Evolutionary conservation across 1,139 yeast species (phyloP), one percentile per base, ranked within the genome.

Genomic region (Debaryomyces fabryi): DNA sequence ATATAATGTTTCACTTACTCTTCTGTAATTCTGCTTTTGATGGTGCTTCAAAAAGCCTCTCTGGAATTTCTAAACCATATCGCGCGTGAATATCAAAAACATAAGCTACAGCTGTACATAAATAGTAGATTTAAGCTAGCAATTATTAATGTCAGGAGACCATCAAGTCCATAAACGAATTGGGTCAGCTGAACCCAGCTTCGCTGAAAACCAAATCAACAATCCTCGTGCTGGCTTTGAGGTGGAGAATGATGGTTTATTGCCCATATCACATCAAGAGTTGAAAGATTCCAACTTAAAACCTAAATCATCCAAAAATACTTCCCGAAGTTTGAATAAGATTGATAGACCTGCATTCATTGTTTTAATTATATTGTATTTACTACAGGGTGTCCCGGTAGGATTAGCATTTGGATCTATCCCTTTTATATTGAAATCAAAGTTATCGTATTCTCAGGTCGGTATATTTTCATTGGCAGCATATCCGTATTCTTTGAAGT

Each of bases 391-490:
- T 23, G 85, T 93, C 4, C 99, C 99, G 0, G 96, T 92, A 13
- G 99, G 99, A 0, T 69, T 93, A 38, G 96, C 97, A 2, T 91
- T 93, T 71, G 99, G 99, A 3, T 86, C 96, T 1, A 79, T 93
- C n/a, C 99, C 99, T 1, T 93, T 92, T 60, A 72, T 95, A 30
- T 74, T 95, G 50, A 93, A 93, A 65, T 81, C 93, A 9, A 81
- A 85, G 52, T 76, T 92, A 24, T 79, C 91, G n/a, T 93, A 88
- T 62, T 83, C 97, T 1, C 96, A 91, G 59, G 89, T 93, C 9
- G 99, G 98, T 0, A 65, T 92, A 4, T 95, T 95, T 64, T 83
- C 96, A 2, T 72, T 93, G 54, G 97, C 98, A 0, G 85, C 97
- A 4, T 95, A 93, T 62, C 99, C 99, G 1, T 93, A 93, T 68